Conservation (phyloP, 306 rosid genomes). For the Lagenaria siceraria region DNA sequence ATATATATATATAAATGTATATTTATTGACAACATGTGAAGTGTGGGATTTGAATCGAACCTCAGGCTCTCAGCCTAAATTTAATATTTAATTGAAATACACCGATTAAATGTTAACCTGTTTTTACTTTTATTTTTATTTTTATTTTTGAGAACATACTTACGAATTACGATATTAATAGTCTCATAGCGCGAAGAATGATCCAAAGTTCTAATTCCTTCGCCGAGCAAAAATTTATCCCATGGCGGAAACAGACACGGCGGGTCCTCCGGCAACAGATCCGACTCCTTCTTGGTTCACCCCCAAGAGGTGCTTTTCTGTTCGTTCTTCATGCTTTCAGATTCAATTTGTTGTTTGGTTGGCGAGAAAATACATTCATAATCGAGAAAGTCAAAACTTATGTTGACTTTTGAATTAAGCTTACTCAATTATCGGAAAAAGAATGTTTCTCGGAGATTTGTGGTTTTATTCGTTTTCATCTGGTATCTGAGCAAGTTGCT, state of each 20-base stretch:
- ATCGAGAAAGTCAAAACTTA: conserved; percentile 2
- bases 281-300: conserved; percentile 68
- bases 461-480: not conserved
- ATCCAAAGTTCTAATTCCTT: not conserved
- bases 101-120: too few species aligned
- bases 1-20: too few species aligned
- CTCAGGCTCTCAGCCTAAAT: too few species aligned
- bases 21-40: too few species aligned
- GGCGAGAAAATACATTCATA: not conserved
- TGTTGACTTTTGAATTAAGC: not conserved
- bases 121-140: too few species aligned
- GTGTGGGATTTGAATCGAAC: too few species aligned
- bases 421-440: conserved; percentile 1
- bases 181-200: not conserved
- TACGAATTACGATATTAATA: too few species aligned
- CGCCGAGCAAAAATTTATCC: conserved; percentile 5
- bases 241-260: conserved; percentile 16
- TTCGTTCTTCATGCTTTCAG: not conserved
- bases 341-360: conserved; percentile 10
- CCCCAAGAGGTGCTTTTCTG: conserved; percentile 42
- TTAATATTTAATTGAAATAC: too few species aligned
- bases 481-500: not conserved
- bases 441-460: not conserved
- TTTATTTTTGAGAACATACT: too few species aligned
- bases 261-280: conserved; percentile 21